These are phyloP conservation scores for Arthroderma sp. DNA, from an alignment of 2,329 filamentous ascomycete genomes.

Conservation along the genomic window DNA sequence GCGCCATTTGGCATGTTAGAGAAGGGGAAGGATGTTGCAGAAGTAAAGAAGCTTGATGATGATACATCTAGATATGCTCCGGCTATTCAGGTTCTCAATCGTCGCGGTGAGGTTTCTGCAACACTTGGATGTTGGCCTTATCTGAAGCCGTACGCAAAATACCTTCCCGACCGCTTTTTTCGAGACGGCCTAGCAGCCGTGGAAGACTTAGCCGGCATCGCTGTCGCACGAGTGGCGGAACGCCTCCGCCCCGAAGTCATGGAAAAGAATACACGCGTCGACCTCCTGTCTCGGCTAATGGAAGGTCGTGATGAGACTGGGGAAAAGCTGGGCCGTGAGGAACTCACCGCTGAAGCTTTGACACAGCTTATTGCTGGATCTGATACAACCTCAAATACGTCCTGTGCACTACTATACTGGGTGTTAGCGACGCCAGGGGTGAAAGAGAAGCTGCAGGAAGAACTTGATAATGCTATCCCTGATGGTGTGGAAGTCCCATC, in stretches of 20 bases:
- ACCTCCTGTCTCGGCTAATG: slow-evolving; percentile 72
- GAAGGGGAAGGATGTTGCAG: slow-evolving; percentile 61
- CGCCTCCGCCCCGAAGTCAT: slow-evolving; percentile 53
- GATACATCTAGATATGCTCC: slow-evolving; percentile 54
- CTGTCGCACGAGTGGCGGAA: slow-evolving; percentile 64
- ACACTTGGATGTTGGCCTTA: slow-evolving; percentile 61
- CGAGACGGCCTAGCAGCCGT: slow-evolving; percentile 60
- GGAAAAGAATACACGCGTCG: slow-evolving; percentile 54
- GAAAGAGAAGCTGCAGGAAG: slow-evolving; percentile 56
- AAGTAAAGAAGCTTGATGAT: slow-evolving; percentile 51
- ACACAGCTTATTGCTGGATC: slow-evolving; percentile 71
- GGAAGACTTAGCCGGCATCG: slow-evolving; percentile 72
- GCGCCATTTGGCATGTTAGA: slow-evolving; percentile 73
- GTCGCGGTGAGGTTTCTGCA: slow-evolving; percentile 72
- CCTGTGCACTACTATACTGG: slow-evolving; percentile 73
- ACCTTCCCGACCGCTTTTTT: slow-evolving; percentile 74
- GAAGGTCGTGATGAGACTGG: slow-evolving; percentile 73
- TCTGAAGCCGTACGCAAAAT: slow-evolving; percentile 68
- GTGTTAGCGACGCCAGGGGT: slow-evolving; percentile 57
- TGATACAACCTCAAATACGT: slow-evolving; percentile 57
- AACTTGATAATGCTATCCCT: slow-evolving; percentile 60
- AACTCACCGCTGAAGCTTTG: slow-evolving; percentile 76
- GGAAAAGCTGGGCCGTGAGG: slow-evolving; percentile 58
- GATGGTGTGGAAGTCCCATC: slow-evolving; percentile 49
- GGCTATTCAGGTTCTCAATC: slow-evolving; percentile 79